Evolutionary conservation across 768 basidiomycete genomes (phyloP).

Genomic region (Termitomyces sp.): DNA sequence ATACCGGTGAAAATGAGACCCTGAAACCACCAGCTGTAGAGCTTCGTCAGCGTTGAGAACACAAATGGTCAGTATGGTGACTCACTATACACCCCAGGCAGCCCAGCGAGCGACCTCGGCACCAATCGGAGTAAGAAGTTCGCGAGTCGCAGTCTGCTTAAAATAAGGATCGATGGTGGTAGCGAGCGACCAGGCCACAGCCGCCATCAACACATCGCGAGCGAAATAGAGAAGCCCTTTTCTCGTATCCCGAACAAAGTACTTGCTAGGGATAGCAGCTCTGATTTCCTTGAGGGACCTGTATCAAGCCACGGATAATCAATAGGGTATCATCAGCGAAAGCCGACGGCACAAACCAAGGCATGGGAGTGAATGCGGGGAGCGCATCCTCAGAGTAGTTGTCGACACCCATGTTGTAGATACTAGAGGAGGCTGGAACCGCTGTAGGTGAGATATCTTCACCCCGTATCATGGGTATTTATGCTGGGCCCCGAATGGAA

Average conservation of each 20-base stretch:
- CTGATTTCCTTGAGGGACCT: conserved; percentile 51
- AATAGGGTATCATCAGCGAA: not conserved
- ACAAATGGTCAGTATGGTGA: conserved; percentile 1
- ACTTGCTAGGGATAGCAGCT: conserved; percentile 41
- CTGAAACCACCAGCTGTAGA: conserved; percentile 59
- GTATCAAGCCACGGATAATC: not conserved
- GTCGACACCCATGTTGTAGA: conserved; percentile 12
- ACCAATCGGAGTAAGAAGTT: conserved; percentile 29
- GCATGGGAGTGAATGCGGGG: conserved; percentile 42
- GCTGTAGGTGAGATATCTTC: not conserved
- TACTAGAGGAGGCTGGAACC: not conserved
- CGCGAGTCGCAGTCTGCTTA: conserved; percentile 16
- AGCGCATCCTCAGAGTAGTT: conserved; percentile 37
- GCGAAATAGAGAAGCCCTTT: conserved; percentile 38
- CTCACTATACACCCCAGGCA: conserved; percentile 46
- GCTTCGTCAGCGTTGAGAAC: not conserved
- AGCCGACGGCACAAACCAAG: conserved; percentile 29
- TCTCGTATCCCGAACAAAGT: conserved; percentile 38
- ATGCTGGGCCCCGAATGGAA: too few species aligned
- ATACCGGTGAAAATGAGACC: conserved; percentile 53
- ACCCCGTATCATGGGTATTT: not conserved
- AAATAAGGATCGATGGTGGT: conserved; percentile 42
- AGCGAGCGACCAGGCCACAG: conserved; percentile 38
- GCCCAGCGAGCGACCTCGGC: conserved; percentile 37
- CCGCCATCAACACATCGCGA: conserved; percentile 44